Conservation (phyloP, 352 stramenopile species). For the Peronospora tabacina region DNA sequence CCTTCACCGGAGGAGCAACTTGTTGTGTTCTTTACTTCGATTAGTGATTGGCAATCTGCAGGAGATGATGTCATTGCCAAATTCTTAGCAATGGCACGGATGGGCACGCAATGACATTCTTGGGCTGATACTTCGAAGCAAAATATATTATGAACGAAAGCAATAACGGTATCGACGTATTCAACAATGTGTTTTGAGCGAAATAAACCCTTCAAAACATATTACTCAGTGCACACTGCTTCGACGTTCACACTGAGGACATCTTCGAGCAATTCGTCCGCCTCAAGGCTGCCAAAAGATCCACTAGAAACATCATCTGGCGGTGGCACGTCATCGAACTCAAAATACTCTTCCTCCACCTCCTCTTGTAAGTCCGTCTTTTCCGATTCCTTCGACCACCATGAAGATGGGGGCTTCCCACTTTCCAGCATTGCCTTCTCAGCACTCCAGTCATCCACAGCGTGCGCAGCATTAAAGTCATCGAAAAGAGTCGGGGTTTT, state of each 20-base stretch:
- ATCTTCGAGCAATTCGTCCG: slow-evolving; percentile 42
- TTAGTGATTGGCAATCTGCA: slow-evolving; percentile 42
- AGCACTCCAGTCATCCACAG: slow-evolving; percentile 19
- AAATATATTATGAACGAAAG: slow-evolving; percentile 16
- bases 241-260: slow-evolving; percentile 51
- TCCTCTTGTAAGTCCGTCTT: not conserved
- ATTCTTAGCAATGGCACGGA: slow-evolving; percentile 46
- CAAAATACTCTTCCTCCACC: slow-evolving; percentile 12
- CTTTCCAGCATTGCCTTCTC: slow-evolving; percentile 40
- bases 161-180: not conserved
- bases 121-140: slow-evolving; percentile 7
- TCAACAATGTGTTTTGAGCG: slow-evolving; percentile 11
- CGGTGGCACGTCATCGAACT: slow-evolving; percentile 28
- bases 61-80: slow-evolving; percentile 37
- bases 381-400: slow-evolving; percentile 31
- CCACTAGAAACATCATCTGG: slow-evolving; percentile 34
- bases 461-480: slow-evolving; percentile 25
- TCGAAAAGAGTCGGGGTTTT: slow-evolving; percentile 47
- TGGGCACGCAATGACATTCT: slow-evolving; percentile 28
- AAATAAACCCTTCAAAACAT: not conserved
- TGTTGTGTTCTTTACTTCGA: slow-evolving; percentile 37
- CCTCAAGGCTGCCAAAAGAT: slow-evolving; percentile 22
- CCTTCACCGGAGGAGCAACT: slow-evolving; percentile 41
- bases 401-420: slow-evolving; percentile 34
- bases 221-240: slow-evolving; percentile 21